Conservation (phyloP, 73 alveolate genomes). For the Paraurostyla sp. region DNA sequence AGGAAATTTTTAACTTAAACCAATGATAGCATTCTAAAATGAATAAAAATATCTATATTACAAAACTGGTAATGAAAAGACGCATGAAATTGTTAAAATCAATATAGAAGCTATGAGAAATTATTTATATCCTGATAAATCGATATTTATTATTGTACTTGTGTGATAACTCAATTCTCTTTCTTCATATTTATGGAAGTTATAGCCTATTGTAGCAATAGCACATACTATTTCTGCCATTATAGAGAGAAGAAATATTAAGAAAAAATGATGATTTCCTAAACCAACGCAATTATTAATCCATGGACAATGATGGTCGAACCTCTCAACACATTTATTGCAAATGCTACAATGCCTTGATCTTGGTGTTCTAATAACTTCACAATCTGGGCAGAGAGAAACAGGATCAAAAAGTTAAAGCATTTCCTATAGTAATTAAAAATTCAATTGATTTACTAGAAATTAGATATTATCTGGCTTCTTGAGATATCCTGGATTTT, state of each 20-base stretch:
- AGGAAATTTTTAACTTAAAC: not conserved
- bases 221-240: not conserved
- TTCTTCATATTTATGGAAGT: not conserved
- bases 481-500: slow-evolving; percentile 67
- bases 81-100: not conserved
- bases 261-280: slow-evolving; percentile 77
- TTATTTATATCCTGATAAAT: too few relatives aligned
- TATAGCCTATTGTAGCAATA: not conserved
- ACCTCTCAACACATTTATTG: slow-evolving; percentile 87
- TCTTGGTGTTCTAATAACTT: slow-evolving; percentile 76
- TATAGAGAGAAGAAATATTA: slow-evolving; percentile 37
- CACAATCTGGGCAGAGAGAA: slow-evolving; percentile 85
- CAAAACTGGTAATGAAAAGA: not conserved
- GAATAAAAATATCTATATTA: not conserved
- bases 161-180: not conserved
- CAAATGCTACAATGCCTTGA: slow-evolving; percentile 88
- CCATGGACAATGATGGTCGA: slow-evolving; percentile 96
- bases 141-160: not conserved
- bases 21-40: not conserved
- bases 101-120: not conserved
- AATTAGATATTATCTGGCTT: slow-evolving; percentile 45
- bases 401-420: slow-evolving; percentile 58
- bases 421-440: slow-evolving; percentile 41
- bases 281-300: slow-evolving; percentile 91
- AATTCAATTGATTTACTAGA: not conserved